Percentiles rank a stretch among this genome's conserved stretches.
These are phyloP conservation scores for Tulasnella sp. DNA, from an alignment of 768 basidiomycete species.

Conservation along the genomic window DNA sequence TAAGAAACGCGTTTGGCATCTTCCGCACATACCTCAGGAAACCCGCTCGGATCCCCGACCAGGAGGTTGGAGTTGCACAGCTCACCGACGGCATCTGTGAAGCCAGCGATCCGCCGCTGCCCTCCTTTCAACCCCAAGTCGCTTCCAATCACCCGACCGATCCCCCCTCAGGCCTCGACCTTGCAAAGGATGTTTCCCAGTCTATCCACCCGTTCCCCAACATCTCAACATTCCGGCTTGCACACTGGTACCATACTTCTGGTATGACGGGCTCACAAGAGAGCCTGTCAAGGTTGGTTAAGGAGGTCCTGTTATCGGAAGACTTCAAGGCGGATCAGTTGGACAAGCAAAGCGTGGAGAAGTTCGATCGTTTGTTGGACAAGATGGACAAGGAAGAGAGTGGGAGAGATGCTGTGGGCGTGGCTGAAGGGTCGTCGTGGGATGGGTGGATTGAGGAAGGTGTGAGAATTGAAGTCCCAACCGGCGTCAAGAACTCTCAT, in stretches of 20 bases:
- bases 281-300: no score
- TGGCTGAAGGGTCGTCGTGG: neutral
- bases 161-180: no score
- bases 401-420: neutral
- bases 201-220: neutral
- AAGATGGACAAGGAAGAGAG: neutral
- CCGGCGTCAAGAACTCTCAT: neutral
- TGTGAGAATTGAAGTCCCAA: constrained; percentile 2
- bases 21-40: neutral
- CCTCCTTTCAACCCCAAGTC: no score
- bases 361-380: neutral
- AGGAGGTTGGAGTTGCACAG: neutral
- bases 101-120: no score
- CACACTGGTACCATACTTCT: neutral
- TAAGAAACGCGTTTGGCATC: neutral
- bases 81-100: no score
- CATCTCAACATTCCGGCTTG: neutral
- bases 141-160: no score
- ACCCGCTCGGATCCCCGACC: neutral
- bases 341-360: neutral
- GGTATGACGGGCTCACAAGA: no score
- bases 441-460: neutral
- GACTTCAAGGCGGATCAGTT: neutral
- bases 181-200: no score
- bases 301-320: neutral